Base-by-base conservation (phyloP, 2,329 filamentous ascomycete species). In the Alternaria incomplexa region DNA sequence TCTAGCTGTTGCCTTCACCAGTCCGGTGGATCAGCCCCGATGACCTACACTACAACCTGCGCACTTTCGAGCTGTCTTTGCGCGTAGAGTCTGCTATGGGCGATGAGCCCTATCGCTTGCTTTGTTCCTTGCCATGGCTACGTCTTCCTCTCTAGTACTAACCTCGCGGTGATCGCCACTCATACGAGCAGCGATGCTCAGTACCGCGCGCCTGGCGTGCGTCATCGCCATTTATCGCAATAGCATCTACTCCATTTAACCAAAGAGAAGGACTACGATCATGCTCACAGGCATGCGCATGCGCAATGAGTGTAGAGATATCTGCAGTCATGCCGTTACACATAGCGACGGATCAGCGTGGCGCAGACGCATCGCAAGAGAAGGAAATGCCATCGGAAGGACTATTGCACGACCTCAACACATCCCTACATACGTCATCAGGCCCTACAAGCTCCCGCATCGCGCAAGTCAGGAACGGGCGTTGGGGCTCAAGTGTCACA, bases 401-500 rank as follows among this genome's bases (percentile, higher is more conserved):
- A 26, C 26, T 47, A n/a, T 11, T 46, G 26, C 5, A 20, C 44
- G 23, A 36, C 22, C 23, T 15, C 25, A 5, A 13, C 8, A 20
- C n/a, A 22, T 13, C n/a, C 10, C 44, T 22, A 43, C 36, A 17
- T 56, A 58, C 62, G 50, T 61, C 62, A 64, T 46, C 28, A n/a
- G 40, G 40, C 11, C 10, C 10, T 44, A 43, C 20, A 52, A 43
- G 50, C 5, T 36, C 46, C 11, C 56, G 26, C 45, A 40, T 51
- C 20, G 48, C 23, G 47, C 52, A 48, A 52, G 25, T 17, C 52
- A 30, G 45, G 48, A 62, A 56, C 36, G 48, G 40, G 56, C 48
- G 51, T 52, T 28, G 51, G 44, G 50, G 36, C 45, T 25, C n/a
- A 44, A 23, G 8, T 30, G 62, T 74, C 74, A 76, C 71, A 73